These are phyloP conservation scores for Neurospora terricola DNA, from an alignment of 495 filamentous ascomycete genomes.

Conservation along the genomic window DNA sequence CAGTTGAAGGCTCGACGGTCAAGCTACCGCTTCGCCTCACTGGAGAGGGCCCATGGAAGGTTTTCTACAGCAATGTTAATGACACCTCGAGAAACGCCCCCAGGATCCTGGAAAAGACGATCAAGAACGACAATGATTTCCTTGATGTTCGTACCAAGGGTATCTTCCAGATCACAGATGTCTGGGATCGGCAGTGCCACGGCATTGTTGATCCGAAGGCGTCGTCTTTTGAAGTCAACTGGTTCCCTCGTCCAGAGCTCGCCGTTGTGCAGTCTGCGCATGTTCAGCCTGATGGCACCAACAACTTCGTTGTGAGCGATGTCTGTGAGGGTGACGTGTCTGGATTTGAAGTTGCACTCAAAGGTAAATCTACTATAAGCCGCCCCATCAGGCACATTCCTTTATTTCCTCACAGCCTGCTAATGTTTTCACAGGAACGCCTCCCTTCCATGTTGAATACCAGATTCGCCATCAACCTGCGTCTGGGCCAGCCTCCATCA, in stretches of 20 bases:
- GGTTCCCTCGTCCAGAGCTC: conserved; percentile 72
- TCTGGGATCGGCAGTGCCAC: conserved; percentile 68
- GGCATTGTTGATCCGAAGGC: conserved; percentile 65
- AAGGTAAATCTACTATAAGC: conserved; percentile 40
- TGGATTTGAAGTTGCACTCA: conserved; percentile 66
- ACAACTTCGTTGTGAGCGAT: conserved; percentile 55
- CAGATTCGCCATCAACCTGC: conserved; percentile 58
- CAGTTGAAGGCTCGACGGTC: conserved; percentile 63
- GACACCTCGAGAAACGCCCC: conserved; percentile 20
- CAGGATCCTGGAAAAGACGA: conserved; percentile 17
- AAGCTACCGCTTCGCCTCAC: conserved; percentile 73
- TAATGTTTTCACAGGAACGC: conserved; percentile 38
- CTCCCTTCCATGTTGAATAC: conserved; percentile 80
- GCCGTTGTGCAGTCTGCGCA: conserved; percentile 51
- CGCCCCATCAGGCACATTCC: background rate
- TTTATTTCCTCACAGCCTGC: background rate
- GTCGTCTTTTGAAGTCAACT: conserved; percentile 66
- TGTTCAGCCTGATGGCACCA: conserved; percentile 31
- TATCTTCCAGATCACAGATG: conserved; percentile 64
- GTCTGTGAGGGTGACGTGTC: conserved; percentile 94
- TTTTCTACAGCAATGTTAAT: conserved; percentile 60
- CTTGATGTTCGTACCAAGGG: conserved; percentile 57
- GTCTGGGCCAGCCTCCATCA: conserved; percentile 49
- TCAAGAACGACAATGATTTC: conserved; percentile 58
- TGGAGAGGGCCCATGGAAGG: conserved; percentile 71